Percentiles rank a stretch among this genome's conserved stretches.
phyloP scores from a whole-genome alignment of 768 basidiomycete species.

The Lactarius psammicola region DNA sequence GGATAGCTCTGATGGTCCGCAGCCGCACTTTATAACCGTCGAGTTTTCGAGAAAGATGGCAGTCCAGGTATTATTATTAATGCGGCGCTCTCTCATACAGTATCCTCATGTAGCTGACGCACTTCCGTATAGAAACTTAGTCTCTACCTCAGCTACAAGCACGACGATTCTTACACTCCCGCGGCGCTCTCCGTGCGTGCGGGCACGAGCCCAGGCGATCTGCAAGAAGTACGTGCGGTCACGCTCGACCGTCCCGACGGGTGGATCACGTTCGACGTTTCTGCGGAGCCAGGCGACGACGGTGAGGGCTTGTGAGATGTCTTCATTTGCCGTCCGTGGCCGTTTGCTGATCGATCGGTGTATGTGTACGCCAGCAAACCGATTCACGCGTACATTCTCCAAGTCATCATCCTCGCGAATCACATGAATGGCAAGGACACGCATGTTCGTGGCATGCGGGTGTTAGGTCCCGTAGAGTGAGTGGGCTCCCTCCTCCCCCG shows the following conservation, averaged over 20 bases:
- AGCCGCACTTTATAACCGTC: slow-evolving; percentile 93
- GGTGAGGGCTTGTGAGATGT: slow-evolving; percentile 70
- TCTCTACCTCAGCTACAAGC: slow-evolving; percentile 72
- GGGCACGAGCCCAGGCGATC: slow-evolving; percentile 86
- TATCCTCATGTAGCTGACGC: slow-evolving; percentile 2
- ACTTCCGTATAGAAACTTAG: slow-evolving; percentile 69
- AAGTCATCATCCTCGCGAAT: slow-evolving; percentile 87
- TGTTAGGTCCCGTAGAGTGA: slow-evolving; percentile 86
- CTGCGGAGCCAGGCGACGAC: slow-evolving; percentile 75
- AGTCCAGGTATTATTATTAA: slow-evolving; percentile 59
- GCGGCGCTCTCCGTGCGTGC: slow-evolving; percentile 87
- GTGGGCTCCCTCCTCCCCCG: slow-evolving; percentile 33
- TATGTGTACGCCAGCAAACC: slow-evolving; percentile 57
- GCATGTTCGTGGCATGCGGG: slow-evolving; percentile 85
- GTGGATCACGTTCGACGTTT: slow-evolving; percentile 87
- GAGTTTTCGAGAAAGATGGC: slow-evolving; percentile 90
- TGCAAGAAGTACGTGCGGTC: slow-evolving; percentile 86
- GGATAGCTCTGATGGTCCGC: slow-evolving; percentile 84
- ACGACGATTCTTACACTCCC: slow-evolving; percentile 97
- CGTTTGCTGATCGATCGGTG: background rate
- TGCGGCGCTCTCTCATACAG: background rate
- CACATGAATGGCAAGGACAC: slow-evolving; percentile 99
- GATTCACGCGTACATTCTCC: slow-evolving; percentile 84
- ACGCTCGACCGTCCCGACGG: slow-evolving; percentile 90
- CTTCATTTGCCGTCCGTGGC: background rate